Base-by-base conservation (phyloP, 2,329 filamentous ascomycete species). In the Fonsecaea erecta region DNA sequence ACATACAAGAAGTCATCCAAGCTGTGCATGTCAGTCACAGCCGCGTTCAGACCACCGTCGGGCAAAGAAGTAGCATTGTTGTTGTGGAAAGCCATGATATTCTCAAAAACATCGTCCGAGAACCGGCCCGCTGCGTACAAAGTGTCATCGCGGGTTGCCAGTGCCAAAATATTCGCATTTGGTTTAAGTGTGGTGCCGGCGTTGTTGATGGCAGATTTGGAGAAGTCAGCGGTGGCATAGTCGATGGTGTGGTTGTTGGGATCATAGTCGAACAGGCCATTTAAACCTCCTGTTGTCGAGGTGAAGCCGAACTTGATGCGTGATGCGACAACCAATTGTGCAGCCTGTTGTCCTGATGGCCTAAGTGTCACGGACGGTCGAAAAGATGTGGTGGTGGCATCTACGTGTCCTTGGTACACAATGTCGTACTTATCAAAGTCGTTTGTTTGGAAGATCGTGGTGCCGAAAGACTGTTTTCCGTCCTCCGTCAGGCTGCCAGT, bases 351-450 rank as follows among this genome's bases (percentile, higher is more conserved):
- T 34, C 84, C 76, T 24, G 87, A 81, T 3, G 94, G 90, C 0
- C 87, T 84, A 52, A 99, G 80, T 0, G 90, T 96, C 59, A 99
- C 88, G 3, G 86, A 86, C 14, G 94, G 92, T 48, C 88, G 88
- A 82, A 97, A 97, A 21, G 84, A 85, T 68, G 80, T 81, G 9
- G 86, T 89, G 60, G 85, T 88, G 60, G 88, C 88, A 74, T 98
- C 92, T 60, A 99, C 87, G 70, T 88, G 88, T 53, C 93, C 95
- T 70, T 89, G 90, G 78, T 93, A 97, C 64, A 99, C 88, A 71
- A 91, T 88, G 75, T 99, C 95, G 74, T 96, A 98, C 78, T 99
- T 99, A 81, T 98, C 94, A 76, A 89, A 96, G 75, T 96, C 86
- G 79, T 99, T 99, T 18, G 93, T 97, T 77, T 99, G 95, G 75